These are phyloP conservation scores for Oryza meyeriana DNA, from an alignment of 176 grass and related monocot species.

Conservation along the genomic window DNA sequence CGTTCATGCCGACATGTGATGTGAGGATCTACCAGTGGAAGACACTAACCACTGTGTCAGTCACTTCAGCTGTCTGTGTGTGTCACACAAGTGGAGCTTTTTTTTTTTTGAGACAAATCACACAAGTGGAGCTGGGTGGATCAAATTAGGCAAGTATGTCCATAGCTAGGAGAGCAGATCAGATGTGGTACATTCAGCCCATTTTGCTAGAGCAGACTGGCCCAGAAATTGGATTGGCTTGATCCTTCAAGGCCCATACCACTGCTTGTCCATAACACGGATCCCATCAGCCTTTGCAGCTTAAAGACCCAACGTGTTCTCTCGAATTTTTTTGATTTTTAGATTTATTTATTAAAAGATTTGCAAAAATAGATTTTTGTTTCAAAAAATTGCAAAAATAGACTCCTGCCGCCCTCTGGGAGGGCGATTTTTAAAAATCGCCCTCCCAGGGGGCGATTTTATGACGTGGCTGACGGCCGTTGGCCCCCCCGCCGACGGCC, in stretches of 20 bases:
- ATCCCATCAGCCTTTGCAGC: background rate
- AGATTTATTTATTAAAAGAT: too few relatives aligned
- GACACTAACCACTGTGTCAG: background rate
- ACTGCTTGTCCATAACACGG: background rate
- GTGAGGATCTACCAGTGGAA: background rate
- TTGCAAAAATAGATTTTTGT: too few relatives aligned
- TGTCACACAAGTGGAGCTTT: too few relatives aligned
- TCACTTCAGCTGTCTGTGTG: background rate
- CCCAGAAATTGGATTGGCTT: background rate
- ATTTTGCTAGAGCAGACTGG: background rate
- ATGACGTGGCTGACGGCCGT: too few relatives aligned
- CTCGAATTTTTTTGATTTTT: too few relatives aligned
- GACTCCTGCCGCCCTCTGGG: too few relatives aligned
- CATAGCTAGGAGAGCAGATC: background rate
- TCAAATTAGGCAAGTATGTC: background rate
- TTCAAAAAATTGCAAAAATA: too few relatives aligned
- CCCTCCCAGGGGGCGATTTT: too few relatives aligned
- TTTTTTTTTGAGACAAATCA: too few relatives aligned
- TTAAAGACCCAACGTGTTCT: background rate
- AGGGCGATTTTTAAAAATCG: too few relatives aligned
- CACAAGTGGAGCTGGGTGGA: background rate
- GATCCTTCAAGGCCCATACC: background rate
- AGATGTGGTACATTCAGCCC: background rate
- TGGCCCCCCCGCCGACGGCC: too few relatives aligned
- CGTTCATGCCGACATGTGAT: background rate